Percentiles rank a stretch among this genome's conserved stretches.
phyloP scores from a whole-genome alignment of 176 grass and related monocot species.

The Oryza glaberrima region DNA sequence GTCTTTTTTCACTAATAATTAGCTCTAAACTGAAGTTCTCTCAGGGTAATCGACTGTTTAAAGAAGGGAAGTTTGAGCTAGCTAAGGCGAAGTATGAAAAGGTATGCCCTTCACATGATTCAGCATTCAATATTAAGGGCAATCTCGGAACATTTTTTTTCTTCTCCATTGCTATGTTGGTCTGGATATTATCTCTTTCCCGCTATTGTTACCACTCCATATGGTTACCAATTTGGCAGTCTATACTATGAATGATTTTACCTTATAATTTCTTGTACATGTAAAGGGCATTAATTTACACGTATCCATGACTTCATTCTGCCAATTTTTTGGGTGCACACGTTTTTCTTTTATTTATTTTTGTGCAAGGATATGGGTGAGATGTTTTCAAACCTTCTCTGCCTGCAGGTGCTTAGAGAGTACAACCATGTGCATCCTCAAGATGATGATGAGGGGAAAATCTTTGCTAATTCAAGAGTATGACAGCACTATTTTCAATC shows the following conservation, averaged over 20 bases:
- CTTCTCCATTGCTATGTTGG: background rate
- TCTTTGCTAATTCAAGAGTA: conserved; percentile 98
- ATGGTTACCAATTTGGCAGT: background rate
- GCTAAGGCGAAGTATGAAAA: conserved; percentile 97
- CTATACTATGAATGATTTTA: background rate
- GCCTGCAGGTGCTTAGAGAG: conserved; percentile 79
- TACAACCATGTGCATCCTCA: conserved; percentile 98
- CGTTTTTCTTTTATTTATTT: background rate
- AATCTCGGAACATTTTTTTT: background rate
- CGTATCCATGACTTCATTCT: background rate
- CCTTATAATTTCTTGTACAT: background rate
- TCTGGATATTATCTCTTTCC: conserved; percentile 30
- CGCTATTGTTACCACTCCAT: background rate
- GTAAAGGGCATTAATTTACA: background rate
- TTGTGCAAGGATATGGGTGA: background rate
- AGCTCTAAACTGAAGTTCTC: conserved; percentile 30
- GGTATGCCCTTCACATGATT: conserved; percentile 47
- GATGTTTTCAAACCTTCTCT: conserved; percentile 29
- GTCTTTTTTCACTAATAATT: conserved; percentile 21
- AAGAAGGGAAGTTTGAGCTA: conserved; percentile 97
- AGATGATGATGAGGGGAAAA: conserved; percentile 93
- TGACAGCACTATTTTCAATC: background rate
- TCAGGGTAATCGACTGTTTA: conserved; percentile 97
- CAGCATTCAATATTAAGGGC: conserved; percentile 12
- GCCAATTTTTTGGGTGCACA: background rate